These are phyloP conservation scores for Poa pratensis DNA, from an alignment of 176 grass and related monocot species.

Conservation along the genomic window DNA sequence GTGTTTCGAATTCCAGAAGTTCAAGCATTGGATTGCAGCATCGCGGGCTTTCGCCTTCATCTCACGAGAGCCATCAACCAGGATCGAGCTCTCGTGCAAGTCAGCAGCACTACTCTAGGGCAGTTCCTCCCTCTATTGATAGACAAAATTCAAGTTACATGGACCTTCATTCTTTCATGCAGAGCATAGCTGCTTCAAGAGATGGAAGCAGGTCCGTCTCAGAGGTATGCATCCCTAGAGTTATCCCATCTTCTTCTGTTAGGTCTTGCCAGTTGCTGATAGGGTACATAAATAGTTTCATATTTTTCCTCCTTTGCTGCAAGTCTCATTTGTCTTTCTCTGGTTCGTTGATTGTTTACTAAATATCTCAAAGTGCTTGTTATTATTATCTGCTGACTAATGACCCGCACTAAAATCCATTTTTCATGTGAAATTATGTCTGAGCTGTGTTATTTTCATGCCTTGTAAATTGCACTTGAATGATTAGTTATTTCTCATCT, in stretches of 20 bases:
- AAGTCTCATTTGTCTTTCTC: neutral
- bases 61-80: constrained; percentile 52
- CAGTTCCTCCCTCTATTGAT: constrained; percentile 41
- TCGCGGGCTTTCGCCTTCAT: constrained; percentile 46
- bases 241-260: neutral
- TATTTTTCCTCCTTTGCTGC: neutral
- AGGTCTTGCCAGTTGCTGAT: neutral
- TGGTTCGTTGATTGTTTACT: neutral
- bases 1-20: constrained; percentile 41
- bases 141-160: constrained; percentile 50
- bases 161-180: constrained; percentile 68
- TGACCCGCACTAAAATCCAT: neutral
- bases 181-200: constrained; percentile 57
- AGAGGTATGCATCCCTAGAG: constrained; percentile 45
- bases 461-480: neutral
- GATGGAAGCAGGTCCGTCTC: constrained; percentile 58
- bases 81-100: constrained; percentile 47
- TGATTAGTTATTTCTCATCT: neutral
- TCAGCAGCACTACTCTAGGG: constrained; percentile 51
- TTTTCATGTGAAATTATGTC: neutral
- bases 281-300: constrained; percentile 16
- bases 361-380: neutral
- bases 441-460: constrained; percentile 5
- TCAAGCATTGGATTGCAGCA: constrained; percentile 45
- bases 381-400: neutral